phyloP scores from a whole-genome alignment of 164 flowering plant genomes.

The Stephania cephalantha region DNA sequence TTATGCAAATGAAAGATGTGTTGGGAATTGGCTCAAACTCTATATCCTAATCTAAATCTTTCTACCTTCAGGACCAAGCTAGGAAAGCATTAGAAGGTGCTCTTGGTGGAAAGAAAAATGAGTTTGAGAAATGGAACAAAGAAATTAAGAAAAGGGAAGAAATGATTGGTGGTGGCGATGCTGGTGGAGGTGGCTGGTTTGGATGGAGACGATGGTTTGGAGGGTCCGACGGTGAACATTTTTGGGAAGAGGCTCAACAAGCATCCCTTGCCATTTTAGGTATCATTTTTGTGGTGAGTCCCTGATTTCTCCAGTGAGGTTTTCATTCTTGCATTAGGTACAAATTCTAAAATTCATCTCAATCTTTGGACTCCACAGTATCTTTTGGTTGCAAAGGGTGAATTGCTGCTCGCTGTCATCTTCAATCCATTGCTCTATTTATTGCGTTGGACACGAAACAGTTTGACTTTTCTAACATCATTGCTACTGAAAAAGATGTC shows the following conservation, averaged over 20 bases:
- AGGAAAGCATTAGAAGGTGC: constrained; percentile 88
- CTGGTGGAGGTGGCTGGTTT: constrained; percentile 86
- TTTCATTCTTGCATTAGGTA: background rate
- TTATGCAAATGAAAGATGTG: background rate
- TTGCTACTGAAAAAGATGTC: constrained; percentile 24
- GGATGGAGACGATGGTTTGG: constrained; percentile 74
- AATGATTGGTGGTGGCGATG: constrained; percentile 50
- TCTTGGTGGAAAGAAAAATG: constrained; percentile 76
- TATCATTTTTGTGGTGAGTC: constrained; percentile 52
- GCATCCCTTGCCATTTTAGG: constrained; percentile 57
- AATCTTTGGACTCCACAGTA: constrained; percentile 38
- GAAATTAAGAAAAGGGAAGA: constrained; percentile 79
- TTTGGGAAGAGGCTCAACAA: constrained; percentile 84
- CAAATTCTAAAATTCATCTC: background rate
- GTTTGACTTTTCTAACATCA: constrained; percentile 35
- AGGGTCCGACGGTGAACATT: constrained; percentile 63
- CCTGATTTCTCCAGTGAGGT: background rate
- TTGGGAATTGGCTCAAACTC: background rate
- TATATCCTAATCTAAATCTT: background rate
- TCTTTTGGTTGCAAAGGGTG: constrained; percentile 74
- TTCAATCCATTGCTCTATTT: constrained; percentile 67
- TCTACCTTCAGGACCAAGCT: constrained; percentile 66
- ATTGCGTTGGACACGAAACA: constrained; percentile 54
- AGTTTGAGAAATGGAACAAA: constrained; percentile 86
- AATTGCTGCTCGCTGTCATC: constrained; percentile 57